A percentile compares a stretch with the other conserved stretches of the same genome.
These are phyloP conservation scores for Phaseolus coccineus DNA, from an alignment of 331 rosid species.

Conservation along the genomic window DNA sequence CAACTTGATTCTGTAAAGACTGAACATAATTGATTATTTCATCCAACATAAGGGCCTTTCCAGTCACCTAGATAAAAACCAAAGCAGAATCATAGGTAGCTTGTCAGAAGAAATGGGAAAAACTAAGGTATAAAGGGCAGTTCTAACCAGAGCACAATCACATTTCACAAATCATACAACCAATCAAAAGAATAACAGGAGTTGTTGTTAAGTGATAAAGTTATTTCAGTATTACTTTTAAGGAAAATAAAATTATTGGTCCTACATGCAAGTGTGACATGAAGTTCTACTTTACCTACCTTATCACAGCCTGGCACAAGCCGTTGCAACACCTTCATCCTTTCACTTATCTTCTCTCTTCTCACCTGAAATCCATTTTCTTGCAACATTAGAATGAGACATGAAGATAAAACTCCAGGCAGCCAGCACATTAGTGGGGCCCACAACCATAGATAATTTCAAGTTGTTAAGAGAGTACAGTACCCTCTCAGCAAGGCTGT, in stretches of 20 bases:
- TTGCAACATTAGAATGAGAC: constrained; percentile 40
- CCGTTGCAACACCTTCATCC: constrained; percentile 87
- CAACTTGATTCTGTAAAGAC: constrained; percentile 99
- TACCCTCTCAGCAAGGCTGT: constrained; percentile 99
- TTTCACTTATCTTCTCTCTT: constrained; percentile 96
- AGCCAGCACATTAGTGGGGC: background rate
- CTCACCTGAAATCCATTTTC: constrained; percentile 66
- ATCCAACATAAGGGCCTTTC: constrained; percentile 96
- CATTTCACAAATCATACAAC: background rate
- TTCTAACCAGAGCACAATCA: background rate
- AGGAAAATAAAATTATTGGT: constrained; percentile 16
- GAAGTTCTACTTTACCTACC: constrained; percentile 59
- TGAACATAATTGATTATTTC: constrained; percentile 95
- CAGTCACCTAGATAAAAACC: constrained; percentile 71
- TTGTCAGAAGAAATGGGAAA: constrained; percentile 47
- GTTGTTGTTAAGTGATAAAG: background rate
- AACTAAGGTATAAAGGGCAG: background rate
- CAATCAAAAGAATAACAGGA: background rate
- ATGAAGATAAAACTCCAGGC: constrained; percentile 18
- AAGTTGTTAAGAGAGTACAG: constrained; percentile 20
- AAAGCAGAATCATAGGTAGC: constrained; percentile 47
- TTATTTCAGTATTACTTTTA: background rate
- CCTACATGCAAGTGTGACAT: constrained; percentile 36
- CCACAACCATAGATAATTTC: constrained; percentile 10
- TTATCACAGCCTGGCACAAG: constrained; percentile 99